These are phyloP conservation scores for Pseudocercospora cruenta DNA, from an alignment of 2,329 filamentous ascomycete genomes.

Conservation along the genomic window DNA sequence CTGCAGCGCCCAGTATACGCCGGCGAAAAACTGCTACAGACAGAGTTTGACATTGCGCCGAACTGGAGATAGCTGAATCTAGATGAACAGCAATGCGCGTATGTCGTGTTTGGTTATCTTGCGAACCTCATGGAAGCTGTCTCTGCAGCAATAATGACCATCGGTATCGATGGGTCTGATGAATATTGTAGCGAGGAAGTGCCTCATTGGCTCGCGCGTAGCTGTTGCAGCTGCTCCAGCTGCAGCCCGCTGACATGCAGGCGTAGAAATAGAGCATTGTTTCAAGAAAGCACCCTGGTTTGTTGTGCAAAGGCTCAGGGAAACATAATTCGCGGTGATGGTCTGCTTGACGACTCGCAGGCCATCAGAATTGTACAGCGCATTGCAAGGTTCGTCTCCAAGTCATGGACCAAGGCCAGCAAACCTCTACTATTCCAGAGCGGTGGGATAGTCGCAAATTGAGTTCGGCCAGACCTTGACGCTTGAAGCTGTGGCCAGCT, in stretches of 20 bases:
- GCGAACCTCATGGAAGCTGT: neutral
- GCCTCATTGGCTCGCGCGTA: neutral
- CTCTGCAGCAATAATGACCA: neutral
- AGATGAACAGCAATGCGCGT: neutral
- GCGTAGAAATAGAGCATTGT: neutral
- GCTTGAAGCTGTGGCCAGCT: conserved; percentile 10
- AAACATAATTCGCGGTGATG: neutral
- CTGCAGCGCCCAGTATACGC: conserved; percentile 11
- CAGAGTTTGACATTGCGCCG: neutral
- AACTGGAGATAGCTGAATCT: neutral
- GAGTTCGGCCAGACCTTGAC: conserved; percentile 20
- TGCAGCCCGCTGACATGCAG: conserved; percentile 5
- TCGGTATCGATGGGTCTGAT: neutral
- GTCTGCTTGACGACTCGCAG: neutral
- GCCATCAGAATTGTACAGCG: no score
- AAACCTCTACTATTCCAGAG: neutral
- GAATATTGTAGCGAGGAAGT: neutral
- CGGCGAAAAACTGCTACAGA: conserved; percentile 3
- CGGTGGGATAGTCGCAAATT: conserved; percentile 2
- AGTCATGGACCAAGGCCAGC: neutral
- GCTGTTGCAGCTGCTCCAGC: neutral
- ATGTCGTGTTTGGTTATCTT: neutral
- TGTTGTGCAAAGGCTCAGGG: neutral
- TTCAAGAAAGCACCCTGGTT: conserved; percentile 13
- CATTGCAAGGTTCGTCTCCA: neutral